Evolutionary conservation across 805 yeast species (phyloP), one percentile per base, ranked within the genome.

Genomic region (Metschnikowia colocasiae): DNA sequence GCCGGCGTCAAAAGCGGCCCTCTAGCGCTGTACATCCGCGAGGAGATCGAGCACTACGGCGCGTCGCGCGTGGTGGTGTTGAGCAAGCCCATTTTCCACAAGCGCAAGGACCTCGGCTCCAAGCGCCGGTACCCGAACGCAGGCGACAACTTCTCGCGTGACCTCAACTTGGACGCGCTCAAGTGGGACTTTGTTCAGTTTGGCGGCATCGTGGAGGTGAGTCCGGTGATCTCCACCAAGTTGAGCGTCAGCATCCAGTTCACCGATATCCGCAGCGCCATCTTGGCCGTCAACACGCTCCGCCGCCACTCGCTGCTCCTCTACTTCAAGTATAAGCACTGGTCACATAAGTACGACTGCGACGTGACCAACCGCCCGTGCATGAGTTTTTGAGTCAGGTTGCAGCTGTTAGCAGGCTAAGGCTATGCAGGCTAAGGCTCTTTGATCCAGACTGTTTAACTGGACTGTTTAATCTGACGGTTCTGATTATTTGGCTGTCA

Each of bases 211-310:
- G 63, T 82, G 12, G 88, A 83, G 33, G 64, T 85, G 2, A 64
- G 78, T 1, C 86, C 94, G 3, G 76, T 85, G n/a, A 71, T 86
- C 4, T 83, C 90, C 1, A 70, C 82, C 45, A 83, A 78, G 55
- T 59, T 85, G 25, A 76, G 88, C 48, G 70, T 87, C 53, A 72
- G 83, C 9, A 64, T 87, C 13, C 81, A 79, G 43, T 87, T 73
- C 60, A 73, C 71, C 41, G 83, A 83, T 54, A 74, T 83, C 4
- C 61, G 75, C 30, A 68, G 81, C 13, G 87, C 94, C 0, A 76
- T 86, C 20, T 58, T 61, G 6, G 88, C 85, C 2, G 55, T 83
- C 54, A 58, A 68, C 45, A 54, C 53, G 4, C 40, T 55, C 27
- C 34, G 46, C 19, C 51, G 45, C 44, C 39, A 41, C 7, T 30